Evolutionary conservation across 2,329 filamentous ascomycete species (phyloP).

Genomic region (Reticulascus tulasneorum): DNA sequence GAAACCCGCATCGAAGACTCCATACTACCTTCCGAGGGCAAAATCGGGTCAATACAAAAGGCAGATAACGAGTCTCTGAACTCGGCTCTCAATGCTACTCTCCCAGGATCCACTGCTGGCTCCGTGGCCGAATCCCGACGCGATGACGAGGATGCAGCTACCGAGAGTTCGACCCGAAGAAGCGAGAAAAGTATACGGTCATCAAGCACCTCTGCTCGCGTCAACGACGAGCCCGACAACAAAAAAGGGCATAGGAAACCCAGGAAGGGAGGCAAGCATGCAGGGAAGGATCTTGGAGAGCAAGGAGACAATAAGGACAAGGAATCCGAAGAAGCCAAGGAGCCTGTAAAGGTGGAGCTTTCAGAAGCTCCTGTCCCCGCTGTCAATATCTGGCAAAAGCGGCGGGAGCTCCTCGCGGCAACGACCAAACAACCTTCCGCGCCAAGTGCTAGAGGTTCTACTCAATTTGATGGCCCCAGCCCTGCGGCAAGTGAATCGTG

Average conservation of each 20-base stretch:
- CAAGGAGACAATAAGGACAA: constrained; percentile 49
- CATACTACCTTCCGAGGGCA: constrained; percentile 9
- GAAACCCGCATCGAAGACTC: constrained; percentile 6
- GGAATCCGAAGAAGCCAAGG: constrained; percentile 56
- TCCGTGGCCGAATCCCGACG: constrained; percentile 33
- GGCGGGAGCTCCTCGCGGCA: constrained; percentile 61
- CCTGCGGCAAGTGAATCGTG: constrained; percentile 11
- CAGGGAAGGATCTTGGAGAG: constrained; percentile 40
- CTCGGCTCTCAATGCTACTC: constrained; percentile 12
- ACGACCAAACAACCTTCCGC: constrained; percentile 39
- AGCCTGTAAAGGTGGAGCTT: constrained; percentile 59
- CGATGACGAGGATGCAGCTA: constrained; percentile 33
- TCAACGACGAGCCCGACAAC: constrained; percentile 63
- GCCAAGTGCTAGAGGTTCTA: constrained; percentile 11
- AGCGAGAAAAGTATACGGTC: constrained; percentile 51
- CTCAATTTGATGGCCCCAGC: constrained; percentile 15
- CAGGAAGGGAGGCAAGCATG: constrained; percentile 64
- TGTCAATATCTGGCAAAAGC: constrained; percentile 85
- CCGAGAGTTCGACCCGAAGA: constrained; percentile 37
- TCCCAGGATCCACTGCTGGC: constrained; percentile 26
- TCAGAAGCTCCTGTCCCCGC: constrained; percentile 77
- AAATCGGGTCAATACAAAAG: no score
- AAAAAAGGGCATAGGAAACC: constrained; percentile 46
- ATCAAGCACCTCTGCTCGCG: constrained; percentile 60
- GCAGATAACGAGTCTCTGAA: constrained; percentile 14